Conservation (phyloP, 495 filamentous ascomycete genomes). For the Penicillium parvum region DNA sequence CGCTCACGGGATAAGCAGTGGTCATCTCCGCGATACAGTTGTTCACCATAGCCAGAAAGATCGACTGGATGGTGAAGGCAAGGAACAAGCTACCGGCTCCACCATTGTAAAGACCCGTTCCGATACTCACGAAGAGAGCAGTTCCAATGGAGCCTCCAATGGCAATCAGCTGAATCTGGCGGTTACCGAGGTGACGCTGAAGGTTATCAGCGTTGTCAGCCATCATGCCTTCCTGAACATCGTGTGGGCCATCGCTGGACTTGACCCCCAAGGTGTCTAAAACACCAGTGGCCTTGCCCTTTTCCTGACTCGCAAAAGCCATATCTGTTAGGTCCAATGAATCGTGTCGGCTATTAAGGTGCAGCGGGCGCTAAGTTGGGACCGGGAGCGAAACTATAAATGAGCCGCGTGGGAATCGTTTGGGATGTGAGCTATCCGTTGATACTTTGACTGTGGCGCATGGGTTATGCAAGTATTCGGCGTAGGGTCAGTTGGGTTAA, state of each 20-base stretch:
- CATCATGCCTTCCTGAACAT: conserved; percentile 26
- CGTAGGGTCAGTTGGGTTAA: too few species aligned
- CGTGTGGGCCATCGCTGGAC: conserved; percentile 10
- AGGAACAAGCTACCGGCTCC: conserved; percentile 53
- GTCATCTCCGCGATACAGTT: conserved; percentile 46
- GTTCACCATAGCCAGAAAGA: conserved; percentile 33
- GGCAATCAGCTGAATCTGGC: conserved; percentile 55
- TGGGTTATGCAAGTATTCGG: too few species aligned
- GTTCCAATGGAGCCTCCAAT: conserved; percentile 58
- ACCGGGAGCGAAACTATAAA: too few species aligned
- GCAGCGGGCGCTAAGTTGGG: neutral
- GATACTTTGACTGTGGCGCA: too few species aligned
- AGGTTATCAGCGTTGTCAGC: conserved; percentile 25
- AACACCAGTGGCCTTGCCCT: conserved; percentile 12
- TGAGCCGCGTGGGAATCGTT: too few species aligned
- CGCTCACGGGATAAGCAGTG: conserved; percentile 54
- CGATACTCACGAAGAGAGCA: conserved; percentile 49
- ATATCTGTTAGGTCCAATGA: conserved; percentile 1
- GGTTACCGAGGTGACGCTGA: conserved; percentile 32
- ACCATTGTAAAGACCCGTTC: conserved; percentile 33
- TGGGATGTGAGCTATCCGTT: too few species aligned
- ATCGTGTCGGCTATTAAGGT: neutral
- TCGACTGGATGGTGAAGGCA: conserved; percentile 31
- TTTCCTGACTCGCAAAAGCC: conserved; percentile 13
- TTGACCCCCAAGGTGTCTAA: conserved; percentile 13